These are phyloP conservation scores for Suillus luteus DNA, from an alignment of 768 basidiomycete species.

Conservation along the genomic window DNA sequence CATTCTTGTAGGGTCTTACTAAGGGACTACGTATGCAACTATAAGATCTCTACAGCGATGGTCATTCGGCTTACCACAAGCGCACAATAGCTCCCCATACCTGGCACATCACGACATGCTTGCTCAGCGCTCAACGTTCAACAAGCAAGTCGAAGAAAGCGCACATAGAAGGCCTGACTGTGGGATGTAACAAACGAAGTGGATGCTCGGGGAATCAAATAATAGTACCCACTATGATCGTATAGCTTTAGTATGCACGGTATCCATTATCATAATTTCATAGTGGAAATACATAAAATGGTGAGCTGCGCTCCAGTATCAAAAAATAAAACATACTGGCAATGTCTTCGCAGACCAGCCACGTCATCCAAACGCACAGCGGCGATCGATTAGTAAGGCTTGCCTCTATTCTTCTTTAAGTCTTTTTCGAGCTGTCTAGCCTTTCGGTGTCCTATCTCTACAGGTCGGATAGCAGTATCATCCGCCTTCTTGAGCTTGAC, in stretches of 20 bases:
- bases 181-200: constrained; percentile 7
- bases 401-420: constrained; percentile 84
- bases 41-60: not conserved
- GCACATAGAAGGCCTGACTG: constrained; percentile 1
- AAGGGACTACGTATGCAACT: not conserved
- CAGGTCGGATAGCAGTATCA: constrained; percentile 79
- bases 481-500: constrained; percentile 96
- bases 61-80: not conserved
- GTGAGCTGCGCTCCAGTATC: constrained; percentile 29
- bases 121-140: not conserved
- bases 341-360: constrained; percentile 4
- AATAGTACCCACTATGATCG: not conserved
- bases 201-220: not conserved
- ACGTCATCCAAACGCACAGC: constrained; percentile 1
- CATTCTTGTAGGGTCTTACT: not conserved
- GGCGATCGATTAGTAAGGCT: constrained; percentile 62
- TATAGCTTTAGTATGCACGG: not conserved
- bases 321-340: constrained; percentile 32
- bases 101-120: not conserved
- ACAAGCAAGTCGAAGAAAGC: not conserved
- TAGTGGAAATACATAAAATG: constrained; percentile 13
- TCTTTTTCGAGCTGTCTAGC: constrained; percentile 89
- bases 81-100: not conserved
- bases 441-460: constrained; percentile 92
- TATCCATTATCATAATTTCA: constrained; percentile 8